phyloP scores from a whole-genome alignment of 306 rosid genomes.

The Inga leiocalycina region DNA sequence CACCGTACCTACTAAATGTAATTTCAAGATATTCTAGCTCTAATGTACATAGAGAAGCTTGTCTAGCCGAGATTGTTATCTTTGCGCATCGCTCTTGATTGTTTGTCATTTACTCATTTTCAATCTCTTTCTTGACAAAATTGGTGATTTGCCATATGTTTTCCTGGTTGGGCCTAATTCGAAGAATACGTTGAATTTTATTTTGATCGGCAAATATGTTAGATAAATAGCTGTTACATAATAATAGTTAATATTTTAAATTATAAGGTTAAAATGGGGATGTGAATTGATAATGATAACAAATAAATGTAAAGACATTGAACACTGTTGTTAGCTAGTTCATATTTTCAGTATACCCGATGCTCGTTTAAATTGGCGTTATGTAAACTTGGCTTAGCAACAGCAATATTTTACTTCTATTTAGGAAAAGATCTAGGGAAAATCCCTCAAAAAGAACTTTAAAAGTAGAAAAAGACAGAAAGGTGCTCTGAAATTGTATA shows the following conservation, averaged over 20 bases:
- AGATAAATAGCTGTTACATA: neutral
- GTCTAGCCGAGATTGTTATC: conserved; percentile 2
- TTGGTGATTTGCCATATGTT: neutral
- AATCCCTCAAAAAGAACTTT: no score
- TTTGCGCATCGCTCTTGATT: neutral
- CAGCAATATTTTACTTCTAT: neutral
- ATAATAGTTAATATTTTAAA: neutral
- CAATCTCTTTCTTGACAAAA: conserved; percentile 13
- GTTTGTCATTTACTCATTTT: neutral
- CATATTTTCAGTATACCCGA: neutral
- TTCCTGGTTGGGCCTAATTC: neutral
- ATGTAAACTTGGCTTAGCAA: neutral
- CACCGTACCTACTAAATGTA: neutral
- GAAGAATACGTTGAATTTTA: neutral
- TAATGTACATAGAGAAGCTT: conserved; percentile 10
- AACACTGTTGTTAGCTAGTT: neutral
- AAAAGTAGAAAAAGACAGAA: no score
- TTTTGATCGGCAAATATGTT: neutral
- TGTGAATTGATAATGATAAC: neutral
- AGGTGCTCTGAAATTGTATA: no score
- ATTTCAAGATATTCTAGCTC: conserved; percentile 3
- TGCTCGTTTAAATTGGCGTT: neutral
- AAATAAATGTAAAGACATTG: neutral
- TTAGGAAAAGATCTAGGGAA: neutral
- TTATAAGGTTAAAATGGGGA: neutral